Evolutionary conservation across 2,329 filamentous ascomycete species (phyloP).

Genomic region (Fusarium avenaceum): DNA sequence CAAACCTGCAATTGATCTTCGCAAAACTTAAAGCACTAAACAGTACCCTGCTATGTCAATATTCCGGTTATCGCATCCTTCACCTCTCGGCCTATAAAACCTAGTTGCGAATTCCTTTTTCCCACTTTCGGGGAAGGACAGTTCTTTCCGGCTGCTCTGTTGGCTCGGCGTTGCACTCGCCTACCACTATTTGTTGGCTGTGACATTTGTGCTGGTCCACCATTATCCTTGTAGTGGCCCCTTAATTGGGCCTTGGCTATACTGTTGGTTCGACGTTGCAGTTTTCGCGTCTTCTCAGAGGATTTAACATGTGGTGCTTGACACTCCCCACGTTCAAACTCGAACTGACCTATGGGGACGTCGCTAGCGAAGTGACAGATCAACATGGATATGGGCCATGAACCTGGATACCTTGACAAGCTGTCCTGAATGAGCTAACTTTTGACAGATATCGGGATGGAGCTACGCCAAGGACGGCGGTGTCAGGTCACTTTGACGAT

Average conservation of each 20-base stretch:
- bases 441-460: no score
- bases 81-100: no score
- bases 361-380: not conserved
- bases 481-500: not conserved
- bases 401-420: not conserved
- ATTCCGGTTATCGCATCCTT: no score
- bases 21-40: no score
- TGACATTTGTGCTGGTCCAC: not conserved
- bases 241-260: not conserved
- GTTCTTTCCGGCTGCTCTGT: not conserved
- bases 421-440: not conserved
- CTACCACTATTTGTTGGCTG: not conserved
- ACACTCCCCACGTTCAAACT: not conserved
- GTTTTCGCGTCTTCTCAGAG: not conserved
- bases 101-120: no score
- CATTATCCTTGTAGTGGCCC: not conserved
- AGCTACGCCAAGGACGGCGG: not conserved
- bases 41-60: no score
- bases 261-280: not conserved
- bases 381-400: no score
- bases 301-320: not conserved
- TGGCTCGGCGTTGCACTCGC: not conserved
- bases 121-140: no score
- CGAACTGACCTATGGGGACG: not conserved
- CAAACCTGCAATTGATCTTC: not conserved